Conservation (phyloP, 306 rosid species). For the Trifolium dubium region DNA sequence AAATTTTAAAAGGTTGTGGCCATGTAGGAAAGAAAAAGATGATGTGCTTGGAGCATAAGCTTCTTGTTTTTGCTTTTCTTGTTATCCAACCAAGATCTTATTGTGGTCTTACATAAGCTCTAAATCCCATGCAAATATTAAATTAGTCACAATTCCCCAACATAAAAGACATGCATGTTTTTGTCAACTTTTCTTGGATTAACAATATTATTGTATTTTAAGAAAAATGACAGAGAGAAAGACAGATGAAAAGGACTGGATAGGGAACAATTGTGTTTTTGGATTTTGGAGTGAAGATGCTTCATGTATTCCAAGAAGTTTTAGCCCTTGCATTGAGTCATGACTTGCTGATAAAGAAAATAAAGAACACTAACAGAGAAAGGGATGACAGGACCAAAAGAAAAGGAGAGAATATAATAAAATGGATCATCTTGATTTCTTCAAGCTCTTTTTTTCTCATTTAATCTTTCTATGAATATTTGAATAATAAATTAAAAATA, state of each 20-base stretch:
- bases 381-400: conserved; percentile 17
- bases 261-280: conserved; percentile 49
- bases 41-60: conserved; percentile 70
- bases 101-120: conserved; percentile 40
- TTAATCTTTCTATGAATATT: neutral
- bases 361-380: conserved; percentile 28
- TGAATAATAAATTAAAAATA: neutral
- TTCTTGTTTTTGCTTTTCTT: conserved; percentile 51
- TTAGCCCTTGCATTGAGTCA: conserved; percentile 15
- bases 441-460: neutral
- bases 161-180: conserved; percentile 53
- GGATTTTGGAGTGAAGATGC: conserved; percentile 53
- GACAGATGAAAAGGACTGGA: conserved; percentile 39
- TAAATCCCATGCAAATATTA: conserved; percentile 64
- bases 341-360: conserved; percentile 37
- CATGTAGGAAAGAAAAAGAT: conserved; percentile 13
- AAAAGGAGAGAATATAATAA: conserved; percentile 9
- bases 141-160: conserved; percentile 31
- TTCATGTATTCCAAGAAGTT: conserved; percentile 47
- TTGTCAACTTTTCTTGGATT: conserved; percentile 54
- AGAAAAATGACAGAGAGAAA: conserved; percentile 9
- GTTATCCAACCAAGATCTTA: conserved; percentile 51
- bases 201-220: conserved; percentile 22
- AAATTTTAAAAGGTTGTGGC: conserved; percentile 33
- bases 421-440: neutral